Conservation (phyloP, 257 asterid species). For the Ehretia macrophylla region DNA sequence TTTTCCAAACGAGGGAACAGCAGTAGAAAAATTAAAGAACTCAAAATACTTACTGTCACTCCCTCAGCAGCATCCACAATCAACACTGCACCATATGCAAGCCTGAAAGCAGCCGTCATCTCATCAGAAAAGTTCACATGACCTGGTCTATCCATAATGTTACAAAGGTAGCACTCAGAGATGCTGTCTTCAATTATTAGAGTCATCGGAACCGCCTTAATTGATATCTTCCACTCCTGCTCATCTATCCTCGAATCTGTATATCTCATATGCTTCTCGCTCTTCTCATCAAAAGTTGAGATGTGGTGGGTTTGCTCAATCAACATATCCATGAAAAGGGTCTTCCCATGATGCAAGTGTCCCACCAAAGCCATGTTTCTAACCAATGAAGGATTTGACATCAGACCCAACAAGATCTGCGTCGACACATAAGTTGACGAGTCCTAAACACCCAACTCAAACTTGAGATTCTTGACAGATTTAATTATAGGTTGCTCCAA, state of each 20-base stretch:
- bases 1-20: not conserved
- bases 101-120: conserved; percentile 92
- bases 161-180: conserved; percentile 77
- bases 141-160: conserved; percentile 90
- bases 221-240: conserved; percentile 90
- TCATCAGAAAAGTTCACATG: conserved; percentile 96
- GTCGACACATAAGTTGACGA: conserved; percentile 87
- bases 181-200: conserved; percentile 85
- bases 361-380: conserved; percentile 92
- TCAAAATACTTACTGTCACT: conserved; percentile 72
- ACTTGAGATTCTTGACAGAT: conserved; percentile 82
- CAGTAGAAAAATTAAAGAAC: conserved; percentile 15
- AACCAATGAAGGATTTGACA: conserved; percentile 80
- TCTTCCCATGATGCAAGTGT: conserved; percentile 74
- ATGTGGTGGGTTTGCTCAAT: conserved; percentile 95
- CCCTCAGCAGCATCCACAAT: conserved; percentile 96
- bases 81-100: conserved; percentile 95
- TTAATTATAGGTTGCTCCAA: conserved; percentile 72
- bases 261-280: conserved; percentile 95
- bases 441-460: conserved; percentile 93
- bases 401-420: conserved; percentile 83
- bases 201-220: conserved; percentile 84
- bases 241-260: conserved; percentile 95
- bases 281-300: conserved; percentile 84
- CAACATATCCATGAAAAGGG: conserved; percentile 77